Percentiles rank a stretch among this genome's conserved stretches.
Conservation (phyloP, 257 asterid genomes). For the Solanum tarapatanum region DNA sequence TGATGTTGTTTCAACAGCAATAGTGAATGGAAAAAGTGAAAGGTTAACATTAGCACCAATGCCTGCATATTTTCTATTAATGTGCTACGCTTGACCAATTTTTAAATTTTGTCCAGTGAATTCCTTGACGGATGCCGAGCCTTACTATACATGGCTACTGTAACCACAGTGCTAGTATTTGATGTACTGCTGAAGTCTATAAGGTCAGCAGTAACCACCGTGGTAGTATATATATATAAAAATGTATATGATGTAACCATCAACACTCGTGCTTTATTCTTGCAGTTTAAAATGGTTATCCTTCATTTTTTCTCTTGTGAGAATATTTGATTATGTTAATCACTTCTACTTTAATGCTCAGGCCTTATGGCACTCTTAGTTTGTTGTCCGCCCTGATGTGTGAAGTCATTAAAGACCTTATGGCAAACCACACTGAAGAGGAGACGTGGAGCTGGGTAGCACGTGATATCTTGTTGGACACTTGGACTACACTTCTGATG, state of each 20-base stretch:
- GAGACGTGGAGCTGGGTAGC: slow-evolving; percentile 99
- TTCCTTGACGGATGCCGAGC: slow-evolving; percentile 96
- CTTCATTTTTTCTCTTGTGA: background rate
- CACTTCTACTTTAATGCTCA: slow-evolving; percentile 16
- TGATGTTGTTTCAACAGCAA: slow-evolving; percentile 56
- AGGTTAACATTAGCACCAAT: slow-evolving; percentile 29
- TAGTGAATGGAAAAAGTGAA: slow-evolving; percentile 81
- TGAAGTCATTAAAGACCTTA: slow-evolving; percentile 67
- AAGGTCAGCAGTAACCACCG: slow-evolving; percentile 28
- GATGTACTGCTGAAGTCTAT: slow-evolving; percentile 71
- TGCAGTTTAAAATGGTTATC: background rate
- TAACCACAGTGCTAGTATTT: slow-evolving; percentile 61
- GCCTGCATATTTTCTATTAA: background rate
- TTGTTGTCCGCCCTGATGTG: slow-evolving; percentile 65
- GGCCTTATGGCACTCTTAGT: slow-evolving; percentile 84
- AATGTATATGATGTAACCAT: background rate
- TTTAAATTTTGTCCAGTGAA: slow-evolving; percentile 52
- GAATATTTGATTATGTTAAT: background rate
- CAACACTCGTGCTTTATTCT: background rate
- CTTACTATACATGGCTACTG: slow-evolving; percentile 70
- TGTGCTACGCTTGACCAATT: slow-evolving; percentile 10
- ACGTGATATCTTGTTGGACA: slow-evolving; percentile 85
- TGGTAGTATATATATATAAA: background rate
- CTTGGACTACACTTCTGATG: slow-evolving; percentile 81
- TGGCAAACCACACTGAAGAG: slow-evolving; percentile 57